Evolutionary conservation across 495 filamentous ascomycete genomes (phyloP).

Genomic region (Penicillium cataractarum): DNA sequence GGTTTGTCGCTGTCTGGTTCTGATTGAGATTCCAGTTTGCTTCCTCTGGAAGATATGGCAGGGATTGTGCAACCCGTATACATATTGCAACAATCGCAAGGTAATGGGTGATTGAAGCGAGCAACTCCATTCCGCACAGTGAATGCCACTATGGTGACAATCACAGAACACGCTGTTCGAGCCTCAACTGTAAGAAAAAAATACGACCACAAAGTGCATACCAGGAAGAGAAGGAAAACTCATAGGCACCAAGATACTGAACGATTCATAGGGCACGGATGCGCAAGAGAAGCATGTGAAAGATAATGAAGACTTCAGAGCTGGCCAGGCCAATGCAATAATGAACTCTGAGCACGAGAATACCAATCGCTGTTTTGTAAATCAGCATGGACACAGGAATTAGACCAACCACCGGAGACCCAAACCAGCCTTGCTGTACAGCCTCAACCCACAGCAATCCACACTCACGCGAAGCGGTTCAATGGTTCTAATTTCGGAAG

Average conservation of each 20-base stretch:
- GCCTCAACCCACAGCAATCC: slow-evolving; percentile 14
- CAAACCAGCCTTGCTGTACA: slow-evolving; percentile 16
- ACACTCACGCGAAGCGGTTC: slow-evolving; percentile 6
- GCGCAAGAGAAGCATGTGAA: slow-evolving; percentile 11
- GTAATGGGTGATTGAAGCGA: slow-evolving; percentile 13
- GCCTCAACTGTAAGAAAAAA: slow-evolving; percentile 14
- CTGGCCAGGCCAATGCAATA: slow-evolving; percentile 11
- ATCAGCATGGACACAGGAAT: slow-evolving; percentile 14
- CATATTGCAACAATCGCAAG: slow-evolving; percentile 21
- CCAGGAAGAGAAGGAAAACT: slow-evolving; percentile 10
- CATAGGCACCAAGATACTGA: slow-evolving; percentile 10
- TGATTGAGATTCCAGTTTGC: slow-evolving; percentile 42
- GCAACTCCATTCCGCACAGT: slow-evolving; percentile 16
- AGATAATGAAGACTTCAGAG: slow-evolving; percentile 14
- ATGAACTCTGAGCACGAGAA: slow-evolving; percentile 9
- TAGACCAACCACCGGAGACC: slow-evolving; percentile 14
- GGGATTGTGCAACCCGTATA: slow-evolving; percentile 17
- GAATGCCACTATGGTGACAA: slow-evolving; percentile 17
- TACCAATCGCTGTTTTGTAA: slow-evolving; percentile 12
- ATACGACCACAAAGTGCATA: slow-evolving; percentile 13
- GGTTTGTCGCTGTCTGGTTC: slow-evolving; percentile 36
- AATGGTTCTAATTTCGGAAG: slow-evolving; percentile 10
- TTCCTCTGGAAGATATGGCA: slow-evolving; percentile 34
- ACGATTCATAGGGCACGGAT: slow-evolving; percentile 10
- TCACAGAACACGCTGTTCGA: slow-evolving; percentile 19